Conservation (phyloP, 2,329 filamentous ascomycete species). For the Ceratocystis albifundus region DNA sequence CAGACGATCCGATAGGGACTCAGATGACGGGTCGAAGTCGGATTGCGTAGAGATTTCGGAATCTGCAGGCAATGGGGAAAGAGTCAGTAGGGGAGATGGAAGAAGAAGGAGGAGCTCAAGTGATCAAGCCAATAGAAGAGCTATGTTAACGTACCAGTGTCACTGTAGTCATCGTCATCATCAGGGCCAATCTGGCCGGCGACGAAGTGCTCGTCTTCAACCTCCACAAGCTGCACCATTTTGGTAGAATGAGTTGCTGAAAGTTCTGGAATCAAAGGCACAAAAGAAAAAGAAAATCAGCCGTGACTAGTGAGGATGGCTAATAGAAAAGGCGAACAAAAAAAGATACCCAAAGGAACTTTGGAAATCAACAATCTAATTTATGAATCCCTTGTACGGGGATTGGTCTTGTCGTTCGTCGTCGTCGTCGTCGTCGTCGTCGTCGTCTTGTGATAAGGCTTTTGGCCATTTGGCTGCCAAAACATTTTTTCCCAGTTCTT, state of each 20-base stretch:
- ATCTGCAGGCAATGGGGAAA: conserved; percentile 38
- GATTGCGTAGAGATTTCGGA: conserved; percentile 76
- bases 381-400: too few species aligned
- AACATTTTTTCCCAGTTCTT: conserved; percentile 5
- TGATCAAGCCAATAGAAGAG: background rate
- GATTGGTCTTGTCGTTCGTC: background rate
- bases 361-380: background rate
- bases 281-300: background rate
- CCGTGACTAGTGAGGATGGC: background rate
- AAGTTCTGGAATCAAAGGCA: background rate
- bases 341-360: conserved; percentile 16
- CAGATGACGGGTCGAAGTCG: conserved; percentile 49
- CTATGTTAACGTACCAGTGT: conserved; percentile 58
- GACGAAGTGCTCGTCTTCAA: conserved; percentile 91
- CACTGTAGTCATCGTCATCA: conserved; percentile 84
- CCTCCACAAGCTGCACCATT: conserved; percentile 96
- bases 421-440: conserved; percentile 6
- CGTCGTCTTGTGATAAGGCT: conserved; percentile 6
- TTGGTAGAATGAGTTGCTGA: conserved; percentile 29
- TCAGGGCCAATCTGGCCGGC: conserved; percentile 56
- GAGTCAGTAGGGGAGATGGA: background rate
- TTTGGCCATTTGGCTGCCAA: background rate
- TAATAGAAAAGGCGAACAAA: background rate
- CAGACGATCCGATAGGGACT: conserved; percentile 56
- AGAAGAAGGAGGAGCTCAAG: too few species aligned